phyloP scores from a whole-genome alignment of 148 eudicot species.

The Hydrangea macrophylla region DNA sequence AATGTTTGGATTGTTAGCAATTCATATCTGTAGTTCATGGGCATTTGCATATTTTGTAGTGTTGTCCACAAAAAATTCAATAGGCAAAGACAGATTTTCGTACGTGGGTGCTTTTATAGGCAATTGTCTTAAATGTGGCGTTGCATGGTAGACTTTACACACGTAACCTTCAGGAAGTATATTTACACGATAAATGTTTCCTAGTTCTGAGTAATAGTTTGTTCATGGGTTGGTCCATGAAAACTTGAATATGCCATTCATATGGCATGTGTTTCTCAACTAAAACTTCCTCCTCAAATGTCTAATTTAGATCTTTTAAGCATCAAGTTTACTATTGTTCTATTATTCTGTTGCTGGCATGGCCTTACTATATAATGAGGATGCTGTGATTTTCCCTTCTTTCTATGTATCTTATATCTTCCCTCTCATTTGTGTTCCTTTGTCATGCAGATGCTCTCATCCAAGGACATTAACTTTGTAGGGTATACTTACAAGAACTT shows the following conservation, averaged over 20 bases:
- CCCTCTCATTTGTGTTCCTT: constrained; percentile 8
- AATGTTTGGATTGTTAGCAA: background rate
- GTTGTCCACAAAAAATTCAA: background rate
- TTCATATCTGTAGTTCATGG: background rate
- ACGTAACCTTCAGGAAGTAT: background rate
- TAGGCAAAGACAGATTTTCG: background rate
- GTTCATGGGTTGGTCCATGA: background rate
- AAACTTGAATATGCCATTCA: background rate
- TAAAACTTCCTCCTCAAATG: too few species aligned
- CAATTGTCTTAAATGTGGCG: background rate
- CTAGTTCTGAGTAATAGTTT: background rate
- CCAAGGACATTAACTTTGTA: constrained; percentile 91
- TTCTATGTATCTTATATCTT: background rate
- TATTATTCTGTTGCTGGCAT: background rate
- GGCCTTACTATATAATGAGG: background rate
- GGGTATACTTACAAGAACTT: constrained; percentile 97
- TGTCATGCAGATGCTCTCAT: constrained; percentile 77
- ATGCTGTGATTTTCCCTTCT: background rate
- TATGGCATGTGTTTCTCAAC: background rate
- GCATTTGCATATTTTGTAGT: background rate
- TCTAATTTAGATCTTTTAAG: too few species aligned
- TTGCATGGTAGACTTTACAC: background rate
- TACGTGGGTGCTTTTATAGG: background rate
- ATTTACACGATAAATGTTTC: background rate
- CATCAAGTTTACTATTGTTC: background rate